Evolutionary conservation across 192 early-diverging fungal species (phyloP).

Genomic region (Entomortierella lignicola): DNA sequence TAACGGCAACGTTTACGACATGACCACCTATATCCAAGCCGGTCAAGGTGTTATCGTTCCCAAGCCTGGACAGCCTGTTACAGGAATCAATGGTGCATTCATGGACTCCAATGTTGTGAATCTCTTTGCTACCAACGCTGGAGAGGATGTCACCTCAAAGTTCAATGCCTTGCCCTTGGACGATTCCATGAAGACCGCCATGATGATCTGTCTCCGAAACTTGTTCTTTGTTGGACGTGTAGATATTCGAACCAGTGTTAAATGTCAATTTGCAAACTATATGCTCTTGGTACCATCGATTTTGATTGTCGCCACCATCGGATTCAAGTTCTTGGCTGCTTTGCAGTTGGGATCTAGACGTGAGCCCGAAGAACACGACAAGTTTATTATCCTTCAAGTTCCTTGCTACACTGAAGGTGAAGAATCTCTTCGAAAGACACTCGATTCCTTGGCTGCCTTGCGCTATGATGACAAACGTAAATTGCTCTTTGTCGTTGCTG

Average conservation of each 20-base stretch:
- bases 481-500: conserved; percentile 94
- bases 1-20: conserved; percentile 77
- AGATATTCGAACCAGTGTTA: conserved; percentile 83
- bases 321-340: conserved; percentile 97
- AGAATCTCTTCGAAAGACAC: conserved; percentile 89
- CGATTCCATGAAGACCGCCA: conserved; percentile 55
- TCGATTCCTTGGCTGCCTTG: conserved; percentile 92
- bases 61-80: conserved; percentile 43
- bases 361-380: conserved; percentile 84
- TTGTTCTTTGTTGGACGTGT: conserved; percentile 89
- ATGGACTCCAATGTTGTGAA: conserved; percentile 67
- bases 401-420: conserved; percentile 99
- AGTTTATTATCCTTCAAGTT: conserved; percentile 94
- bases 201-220: conserved; percentile 82
- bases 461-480: conserved; percentile 99
- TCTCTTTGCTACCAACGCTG: conserved; percentile 73
- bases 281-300: conserved; percentile 84
- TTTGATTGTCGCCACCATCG: conserved; percentile 85
- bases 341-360: conserved; percentile 83
- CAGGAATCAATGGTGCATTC: conserved; percentile 63
- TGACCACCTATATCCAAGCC: conserved; percentile 74
- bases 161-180: conserved; percentile 69
- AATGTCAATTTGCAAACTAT: conserved; percentile 87
- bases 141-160: conserved; percentile 70
- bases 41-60: conserved; percentile 59